Evolutionary conservation across 2,329 filamentous ascomycete genomes (phyloP).

Genomic region (Hypomyces perniciosus): DNA sequence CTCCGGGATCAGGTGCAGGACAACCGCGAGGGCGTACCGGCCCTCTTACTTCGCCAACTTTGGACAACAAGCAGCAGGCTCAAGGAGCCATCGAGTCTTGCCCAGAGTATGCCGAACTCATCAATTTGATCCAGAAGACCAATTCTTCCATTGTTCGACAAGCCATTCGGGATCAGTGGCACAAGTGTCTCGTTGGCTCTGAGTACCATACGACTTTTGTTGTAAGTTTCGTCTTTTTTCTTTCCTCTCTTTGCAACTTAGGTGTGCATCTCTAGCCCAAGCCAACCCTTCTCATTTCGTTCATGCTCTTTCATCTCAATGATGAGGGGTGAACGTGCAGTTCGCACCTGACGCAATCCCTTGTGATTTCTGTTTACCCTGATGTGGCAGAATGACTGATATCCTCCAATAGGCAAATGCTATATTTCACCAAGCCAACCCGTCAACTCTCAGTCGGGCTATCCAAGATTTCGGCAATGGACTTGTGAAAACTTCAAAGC

Average conservation of each 20-base stretch:
- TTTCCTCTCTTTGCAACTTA: not conserved
- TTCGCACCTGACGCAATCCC: too few relatives aligned
- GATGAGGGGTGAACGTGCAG: too few relatives aligned
- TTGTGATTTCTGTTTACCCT: not conserved
- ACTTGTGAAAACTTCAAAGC: slow-evolving; percentile 35
- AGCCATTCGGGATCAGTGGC: slow-evolving; percentile 45
- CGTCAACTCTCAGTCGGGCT: slow-evolving; percentile 31
- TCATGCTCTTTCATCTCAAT: not conserved
- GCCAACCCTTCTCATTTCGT: not conserved
- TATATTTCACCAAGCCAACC: slow-evolving; percentile 38
- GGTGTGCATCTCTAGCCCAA: too few relatives aligned
- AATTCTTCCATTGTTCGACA: slow-evolving; percentile 42
- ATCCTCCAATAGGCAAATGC: slow-evolving; percentile 39
- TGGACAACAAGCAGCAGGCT: slow-evolving; percentile 19
- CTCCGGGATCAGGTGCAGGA: too few relatives aligned
- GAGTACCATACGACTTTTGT: slow-evolving; percentile 49
- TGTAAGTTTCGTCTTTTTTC: slow-evolving; percentile 32
- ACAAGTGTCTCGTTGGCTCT: slow-evolving; percentile 43
- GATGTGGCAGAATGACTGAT: slow-evolving; percentile 18
- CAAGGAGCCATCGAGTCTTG: not conserved
- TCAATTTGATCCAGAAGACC: slow-evolving; percentile 31
- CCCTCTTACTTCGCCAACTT: slow-evolving; percentile 18
- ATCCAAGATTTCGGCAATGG: slow-evolving; percentile 42
- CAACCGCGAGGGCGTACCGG: not conserved
- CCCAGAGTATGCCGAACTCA: slow-evolving; percentile 19